phyloP scores from a whole-genome alignment of 192 early-diverging fungal species.

The Coemansia biformis region DNA sequence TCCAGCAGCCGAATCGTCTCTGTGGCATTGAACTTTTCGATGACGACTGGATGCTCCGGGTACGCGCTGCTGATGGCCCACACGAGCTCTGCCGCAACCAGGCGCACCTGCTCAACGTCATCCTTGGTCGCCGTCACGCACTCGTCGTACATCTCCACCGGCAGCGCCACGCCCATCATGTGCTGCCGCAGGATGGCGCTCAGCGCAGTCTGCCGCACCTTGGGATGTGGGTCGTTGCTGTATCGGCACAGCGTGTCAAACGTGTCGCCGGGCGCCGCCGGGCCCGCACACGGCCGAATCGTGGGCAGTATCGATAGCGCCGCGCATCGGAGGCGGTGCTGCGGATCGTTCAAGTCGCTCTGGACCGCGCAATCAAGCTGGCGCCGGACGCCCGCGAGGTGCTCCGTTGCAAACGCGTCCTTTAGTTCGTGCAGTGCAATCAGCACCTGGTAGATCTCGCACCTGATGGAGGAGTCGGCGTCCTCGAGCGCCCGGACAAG shows the following conservation, averaged over 20 bases:
- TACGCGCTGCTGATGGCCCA: slow-evolving; percentile 57
- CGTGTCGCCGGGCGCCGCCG: slow-evolving; percentile 1
- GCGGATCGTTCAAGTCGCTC: slow-evolving; percentile 33
- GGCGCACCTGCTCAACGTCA: slow-evolving; percentile 67
- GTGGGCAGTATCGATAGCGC: slow-evolving; percentile 18
- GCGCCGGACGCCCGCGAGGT: slow-evolving; percentile 1
- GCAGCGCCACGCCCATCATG: slow-evolving; percentile 16
- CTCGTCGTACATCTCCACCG: slow-evolving; percentile 55
- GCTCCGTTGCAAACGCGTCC: slow-evolving; percentile 8
- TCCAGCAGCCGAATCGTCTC: slow-evolving; percentile 53
- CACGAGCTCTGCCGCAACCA: slow-evolving; percentile 62
- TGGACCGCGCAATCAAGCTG: slow-evolving; percentile 9
- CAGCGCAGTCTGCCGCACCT: slow-evolving; percentile 37
- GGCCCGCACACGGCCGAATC: not conserved
- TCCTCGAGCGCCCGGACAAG: slow-evolving; percentile 14
- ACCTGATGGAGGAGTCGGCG: slow-evolving; percentile 23
- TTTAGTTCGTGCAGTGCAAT: slow-evolving; percentile 28
- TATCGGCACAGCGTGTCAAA: slow-evolving; percentile 33
- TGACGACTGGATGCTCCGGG: slow-evolving; percentile 39
- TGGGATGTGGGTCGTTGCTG: slow-evolving; percentile 35
- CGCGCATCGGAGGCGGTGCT: slow-evolving; percentile 43
- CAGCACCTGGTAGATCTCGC: slow-evolving; percentile 42
- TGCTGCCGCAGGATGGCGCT: slow-evolving; percentile 26
- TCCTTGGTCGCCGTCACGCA: slow-evolving; percentile 62
- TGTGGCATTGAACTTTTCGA: slow-evolving; percentile 18